Evolutionary conservation across 2,329 filamentous ascomycete genomes (phyloP).

Genomic region (Colletotrichum karsti): DNA sequence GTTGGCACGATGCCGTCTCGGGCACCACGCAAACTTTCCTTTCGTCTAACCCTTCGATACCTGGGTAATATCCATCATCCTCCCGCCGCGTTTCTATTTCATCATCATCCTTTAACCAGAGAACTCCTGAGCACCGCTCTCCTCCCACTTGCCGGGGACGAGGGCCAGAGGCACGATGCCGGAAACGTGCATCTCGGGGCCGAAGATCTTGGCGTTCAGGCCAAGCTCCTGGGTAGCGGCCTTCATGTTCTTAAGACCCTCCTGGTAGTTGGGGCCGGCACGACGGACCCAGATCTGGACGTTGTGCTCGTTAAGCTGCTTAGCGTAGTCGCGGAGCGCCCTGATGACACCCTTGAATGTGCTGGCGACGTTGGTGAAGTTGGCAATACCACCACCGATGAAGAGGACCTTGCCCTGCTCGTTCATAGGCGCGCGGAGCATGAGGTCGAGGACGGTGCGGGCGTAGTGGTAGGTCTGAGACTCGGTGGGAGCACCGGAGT

Average conservation of each 20-base stretch:
- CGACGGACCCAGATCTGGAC: constrained; percentile 95
- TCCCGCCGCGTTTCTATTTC: constrained; percentile 23
- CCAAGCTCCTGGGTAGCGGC: constrained; percentile 91
- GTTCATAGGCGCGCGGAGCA: constrained; percentile 88
- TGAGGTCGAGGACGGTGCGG: constrained; percentile 93
- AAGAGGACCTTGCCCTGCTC: constrained; percentile 98
- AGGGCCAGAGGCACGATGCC: constrained; percentile 96
- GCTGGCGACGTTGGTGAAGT: constrained; percentile 99
- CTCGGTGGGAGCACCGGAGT: constrained; percentile 98
- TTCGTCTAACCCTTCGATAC: constrained; percentile 22
- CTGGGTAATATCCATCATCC: constrained; percentile 8
- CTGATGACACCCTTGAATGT: constrained; percentile 99
- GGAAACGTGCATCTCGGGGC: constrained; percentile 92
- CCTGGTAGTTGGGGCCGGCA: constrained; percentile 98
- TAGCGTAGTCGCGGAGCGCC: constrained; percentile 89
- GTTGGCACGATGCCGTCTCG: constrained; percentile 26
- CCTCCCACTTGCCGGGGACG: constrained; percentile 69
- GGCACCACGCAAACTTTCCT: constrained; percentile 29
- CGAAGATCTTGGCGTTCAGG: constrained; percentile 73
- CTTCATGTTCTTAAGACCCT: constrained; percentile 99
- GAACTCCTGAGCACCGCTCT: constrained; percentile 70
- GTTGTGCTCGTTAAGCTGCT: constrained; percentile 91
- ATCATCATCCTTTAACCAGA: constrained; percentile 50
- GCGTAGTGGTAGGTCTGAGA: constrained; percentile 99
- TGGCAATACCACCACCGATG: constrained; percentile 99